Percentiles rank a stretch among this genome's conserved stretches.
Evolutionary conservation across 352 stramenopile genomes (phyloP).

Genomic region (Phytophthora boehmeriae): DNA sequence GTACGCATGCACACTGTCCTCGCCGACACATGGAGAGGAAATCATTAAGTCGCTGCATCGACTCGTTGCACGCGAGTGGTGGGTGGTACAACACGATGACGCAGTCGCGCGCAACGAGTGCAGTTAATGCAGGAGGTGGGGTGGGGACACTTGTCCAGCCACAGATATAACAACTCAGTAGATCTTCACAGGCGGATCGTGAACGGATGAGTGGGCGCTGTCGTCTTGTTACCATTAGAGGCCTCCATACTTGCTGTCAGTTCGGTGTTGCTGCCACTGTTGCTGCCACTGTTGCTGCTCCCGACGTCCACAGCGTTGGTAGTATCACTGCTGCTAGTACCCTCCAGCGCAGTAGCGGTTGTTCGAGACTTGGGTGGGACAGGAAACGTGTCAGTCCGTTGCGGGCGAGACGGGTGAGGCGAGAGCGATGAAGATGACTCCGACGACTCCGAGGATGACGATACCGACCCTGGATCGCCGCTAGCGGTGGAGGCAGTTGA

Average conservation of each 20-base stretch:
- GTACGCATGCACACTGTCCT: slow-evolving; percentile 4
- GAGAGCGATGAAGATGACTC: slow-evolving; percentile 30
- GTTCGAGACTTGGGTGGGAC: slow-evolving; percentile 9
- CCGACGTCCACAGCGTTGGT: neutral
- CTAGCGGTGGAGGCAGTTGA: slow-evolving; percentile 23
- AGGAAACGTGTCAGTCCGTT: slow-evolving; percentile 14
- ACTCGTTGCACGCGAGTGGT: slow-evolving; percentile 19
- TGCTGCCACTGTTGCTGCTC: neutral
- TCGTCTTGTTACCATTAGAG: slow-evolving; percentile 15
- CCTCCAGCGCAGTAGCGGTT: neutral
- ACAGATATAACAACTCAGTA: slow-evolving; percentile 23
- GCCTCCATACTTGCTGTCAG: slow-evolving; percentile 16
- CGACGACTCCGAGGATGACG: no score
- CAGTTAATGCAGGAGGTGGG: no score
- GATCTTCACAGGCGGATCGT: slow-evolving; percentile 32
- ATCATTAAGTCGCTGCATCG: slow-evolving; percentile 35
- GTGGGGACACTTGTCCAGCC: slow-evolving; percentile 15
- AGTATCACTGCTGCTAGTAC: slow-evolving; percentile 3
- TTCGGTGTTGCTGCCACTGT: neutral
- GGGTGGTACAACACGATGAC: slow-evolving; percentile 8
- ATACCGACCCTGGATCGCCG: slow-evolving; percentile 22
- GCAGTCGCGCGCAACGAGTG: slow-evolving; percentile 22
- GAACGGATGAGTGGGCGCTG: slow-evolving; percentile 12
- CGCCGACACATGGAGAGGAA: slow-evolving; percentile 21
- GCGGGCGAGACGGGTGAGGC: slow-evolving; percentile 7